These are phyloP conservation scores for Hyparrhenia diplandra DNA, from an alignment of 176 grass and related monocot species.

Conservation along the genomic window DNA sequence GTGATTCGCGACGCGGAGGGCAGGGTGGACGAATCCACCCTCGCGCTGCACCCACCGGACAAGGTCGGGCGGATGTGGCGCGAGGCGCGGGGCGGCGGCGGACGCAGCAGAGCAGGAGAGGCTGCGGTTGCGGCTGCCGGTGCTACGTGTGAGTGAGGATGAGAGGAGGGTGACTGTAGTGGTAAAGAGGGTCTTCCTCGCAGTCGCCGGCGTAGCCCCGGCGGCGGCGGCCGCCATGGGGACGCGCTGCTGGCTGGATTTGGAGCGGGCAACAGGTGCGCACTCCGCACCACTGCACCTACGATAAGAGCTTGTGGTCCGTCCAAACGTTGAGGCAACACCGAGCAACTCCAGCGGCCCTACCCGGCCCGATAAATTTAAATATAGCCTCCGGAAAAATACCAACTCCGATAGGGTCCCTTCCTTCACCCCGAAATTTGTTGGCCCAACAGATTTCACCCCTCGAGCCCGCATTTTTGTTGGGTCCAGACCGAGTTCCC, in stretches of 20 bases:
- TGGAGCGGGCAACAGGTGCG: background rate
- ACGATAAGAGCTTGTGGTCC: too few species aligned
- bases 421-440: too few species aligned
- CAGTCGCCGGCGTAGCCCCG: constrained; percentile 14
- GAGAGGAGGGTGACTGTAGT: constrained; percentile 39
- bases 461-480: too few species aligned
- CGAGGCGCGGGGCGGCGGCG: constrained; percentile 40
- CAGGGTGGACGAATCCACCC: constrained; percentile 72
- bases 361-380: too few species aligned
- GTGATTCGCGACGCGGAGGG: constrained; percentile 49
- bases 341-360: too few species aligned
- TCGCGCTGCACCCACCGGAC: constrained; percentile 74
- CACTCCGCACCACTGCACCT: too few species aligned
- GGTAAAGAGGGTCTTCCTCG: constrained; percentile 32
- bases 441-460: too few species aligned
- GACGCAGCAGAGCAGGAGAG: constrained; percentile 30
- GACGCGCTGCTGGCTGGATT: background rate
- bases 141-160: constrained; percentile 17
- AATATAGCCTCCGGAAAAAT: too few species aligned
- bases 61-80: constrained; percentile 67
- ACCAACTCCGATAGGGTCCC: too few species aligned
- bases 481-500: too few species aligned
- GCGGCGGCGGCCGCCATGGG: constrained; percentile 45
- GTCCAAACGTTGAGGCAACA: too few species aligned
- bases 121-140: background rate